Evolutionary conservation across 768 basidiomycete species (phyloP).

Genomic region (Naematelia encephala): DNA sequence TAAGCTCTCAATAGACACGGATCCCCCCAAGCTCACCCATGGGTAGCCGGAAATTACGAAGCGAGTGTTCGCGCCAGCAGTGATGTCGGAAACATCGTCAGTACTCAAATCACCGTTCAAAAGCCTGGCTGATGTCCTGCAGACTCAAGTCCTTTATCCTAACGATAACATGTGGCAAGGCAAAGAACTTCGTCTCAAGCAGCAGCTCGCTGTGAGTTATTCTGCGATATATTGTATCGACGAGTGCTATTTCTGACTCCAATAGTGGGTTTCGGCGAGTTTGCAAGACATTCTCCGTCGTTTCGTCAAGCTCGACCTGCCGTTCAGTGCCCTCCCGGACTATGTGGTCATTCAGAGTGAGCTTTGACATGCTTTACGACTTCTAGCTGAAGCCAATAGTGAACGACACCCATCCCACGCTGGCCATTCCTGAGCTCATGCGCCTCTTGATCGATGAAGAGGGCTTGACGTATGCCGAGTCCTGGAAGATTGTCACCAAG

Average conservation of each 20-base stretch:
- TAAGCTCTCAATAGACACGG: slow-evolving; percentile 42
- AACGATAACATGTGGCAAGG: slow-evolving; percentile 70
- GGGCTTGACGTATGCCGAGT: slow-evolving; percentile 72
- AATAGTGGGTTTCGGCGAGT: slow-evolving; percentile 5
- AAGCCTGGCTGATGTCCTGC: neutral
- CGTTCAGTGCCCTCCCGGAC: slow-evolving; percentile 75
- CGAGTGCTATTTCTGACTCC: slow-evolving; percentile 53
- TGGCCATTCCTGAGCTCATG: slow-evolving; percentile 94
- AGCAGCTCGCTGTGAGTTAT: slow-evolving; percentile 69
- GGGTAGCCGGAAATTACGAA: slow-evolving; percentile 84
- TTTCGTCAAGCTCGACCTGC: slow-evolving; percentile 75
- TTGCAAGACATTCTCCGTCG: slow-evolving; percentile 75
- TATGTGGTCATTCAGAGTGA: slow-evolving; percentile 74
- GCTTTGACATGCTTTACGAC: neutral
- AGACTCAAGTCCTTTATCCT: slow-evolving; percentile 88
- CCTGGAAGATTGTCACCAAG: slow-evolving; percentile 84
- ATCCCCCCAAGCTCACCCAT: slow-evolving; percentile 1
- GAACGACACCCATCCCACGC: slow-evolving; percentile 82
- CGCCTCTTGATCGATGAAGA: slow-evolving; percentile 83
- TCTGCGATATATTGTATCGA: neutral
- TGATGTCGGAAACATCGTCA: slow-evolving; percentile 76
- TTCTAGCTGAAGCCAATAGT: slow-evolving; percentile 13
- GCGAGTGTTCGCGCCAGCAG: slow-evolving; percentile 81
- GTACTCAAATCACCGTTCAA: slow-evolving; percentile 4
- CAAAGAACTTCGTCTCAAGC: slow-evolving; percentile 69